A percentile compares a stretch with the other conserved stretches of the same genome.
Evolutionary conservation across 1,139 yeast species (phyloP).

Genomic region (Candida glucosophila): DNA sequence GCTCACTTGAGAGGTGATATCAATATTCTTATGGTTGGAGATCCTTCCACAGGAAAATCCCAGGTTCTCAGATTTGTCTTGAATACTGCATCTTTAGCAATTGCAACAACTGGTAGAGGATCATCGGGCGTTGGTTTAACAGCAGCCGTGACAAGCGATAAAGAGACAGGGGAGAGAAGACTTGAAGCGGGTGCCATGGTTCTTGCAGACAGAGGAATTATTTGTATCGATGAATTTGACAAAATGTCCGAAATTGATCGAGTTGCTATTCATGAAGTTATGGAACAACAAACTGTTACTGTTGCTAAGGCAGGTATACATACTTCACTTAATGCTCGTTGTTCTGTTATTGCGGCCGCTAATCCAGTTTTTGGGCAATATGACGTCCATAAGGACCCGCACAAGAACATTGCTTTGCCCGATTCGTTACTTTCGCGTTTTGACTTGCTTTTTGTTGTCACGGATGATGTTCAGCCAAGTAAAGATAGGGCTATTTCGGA

Average conservation of each 20-base stretch:
- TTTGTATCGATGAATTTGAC: conserved; percentile 97
- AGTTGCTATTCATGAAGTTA: conserved; percentile 97
- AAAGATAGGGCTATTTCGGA: conserved; percentile 86
- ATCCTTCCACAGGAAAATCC: conserved; percentile 97
- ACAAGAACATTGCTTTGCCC: conserved; percentile 91
- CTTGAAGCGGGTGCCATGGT: conserved; percentile 99
- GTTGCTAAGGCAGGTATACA: conserved; percentile 98
- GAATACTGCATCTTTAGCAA: conserved; percentile 90
- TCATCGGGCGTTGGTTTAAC: conserved; percentile 99
- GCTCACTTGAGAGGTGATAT: conserved; percentile 98
- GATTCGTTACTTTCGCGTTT: conserved; percentile 96
- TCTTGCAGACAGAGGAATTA: conserved; percentile 92
- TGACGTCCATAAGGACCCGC: conserved; percentile 94
- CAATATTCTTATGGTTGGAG: conserved; percentile 94
- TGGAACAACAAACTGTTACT: conserved; percentile 99
- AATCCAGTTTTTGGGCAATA: conserved; percentile 97
- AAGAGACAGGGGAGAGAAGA: conserved; percentile 94
- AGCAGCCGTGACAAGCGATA: conserved; percentile 95
- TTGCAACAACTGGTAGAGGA: conserved; percentile 98
- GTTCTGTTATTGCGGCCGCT: conserved; percentile 97
- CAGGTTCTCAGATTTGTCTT: conserved; percentile 90
- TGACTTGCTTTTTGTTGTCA: conserved; percentile 88
- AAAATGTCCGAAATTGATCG: conserved; percentile 96
- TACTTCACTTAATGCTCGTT: conserved; percentile 91
- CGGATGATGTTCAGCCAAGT: conserved; percentile 85